phyloP scores from a whole-genome alignment of 371 early-diverging fungal species.

The Rhizopus microsporus region DNA sequence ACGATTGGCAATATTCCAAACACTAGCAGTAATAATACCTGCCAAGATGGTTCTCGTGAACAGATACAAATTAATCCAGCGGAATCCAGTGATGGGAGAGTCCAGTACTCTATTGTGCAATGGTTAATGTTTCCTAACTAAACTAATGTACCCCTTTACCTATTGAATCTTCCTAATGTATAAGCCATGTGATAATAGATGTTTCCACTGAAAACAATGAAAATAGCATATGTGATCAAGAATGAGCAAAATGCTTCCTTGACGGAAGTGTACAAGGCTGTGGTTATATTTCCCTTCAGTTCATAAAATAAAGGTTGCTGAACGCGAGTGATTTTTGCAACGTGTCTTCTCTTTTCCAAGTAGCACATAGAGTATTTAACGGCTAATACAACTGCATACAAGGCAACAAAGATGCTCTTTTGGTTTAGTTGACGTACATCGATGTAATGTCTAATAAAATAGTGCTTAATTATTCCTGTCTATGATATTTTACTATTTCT shows the following conservation, averaged over 20 bases:
- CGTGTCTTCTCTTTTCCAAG: slow-evolving; percentile 28
- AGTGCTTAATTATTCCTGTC: neutral
- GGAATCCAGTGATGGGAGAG: slow-evolving; percentile 45
- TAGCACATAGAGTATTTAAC: slow-evolving; percentile 29
- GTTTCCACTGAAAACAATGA: slow-evolving; percentile 27
- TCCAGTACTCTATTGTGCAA: slow-evolving; percentile 35
- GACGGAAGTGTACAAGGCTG: slow-evolving; percentile 16
- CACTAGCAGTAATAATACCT: slow-evolving; percentile 32
- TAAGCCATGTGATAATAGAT: slow-evolving; percentile 35
- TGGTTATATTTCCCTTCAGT: slow-evolving; percentile 30
- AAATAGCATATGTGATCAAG: slow-evolving; percentile 22
- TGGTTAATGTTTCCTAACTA: slow-evolving; percentile 14
- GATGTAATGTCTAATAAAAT: slow-evolving; percentile 24
- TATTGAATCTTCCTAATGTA: slow-evolving; percentile 28
- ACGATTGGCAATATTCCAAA: slow-evolving; percentile 47
- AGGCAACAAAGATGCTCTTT: slow-evolving; percentile 38
- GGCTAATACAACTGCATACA: slow-evolving; percentile 43
- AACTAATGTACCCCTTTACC: slow-evolving; percentile 14
- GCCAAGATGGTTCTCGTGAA: slow-evolving; percentile 42
- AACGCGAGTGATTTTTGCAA: slow-evolving; percentile 36
- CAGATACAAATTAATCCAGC: slow-evolving; percentile 43
- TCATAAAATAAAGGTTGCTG: slow-evolving; percentile 40
- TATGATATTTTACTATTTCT: neutral
- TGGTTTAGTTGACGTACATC: slow-evolving; percentile 44
- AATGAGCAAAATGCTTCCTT: slow-evolving; percentile 24